Base-by-base conservation (phyloP, 2,329 filamentous ascomycete species). In the Parastagonospora avenae region DNA sequence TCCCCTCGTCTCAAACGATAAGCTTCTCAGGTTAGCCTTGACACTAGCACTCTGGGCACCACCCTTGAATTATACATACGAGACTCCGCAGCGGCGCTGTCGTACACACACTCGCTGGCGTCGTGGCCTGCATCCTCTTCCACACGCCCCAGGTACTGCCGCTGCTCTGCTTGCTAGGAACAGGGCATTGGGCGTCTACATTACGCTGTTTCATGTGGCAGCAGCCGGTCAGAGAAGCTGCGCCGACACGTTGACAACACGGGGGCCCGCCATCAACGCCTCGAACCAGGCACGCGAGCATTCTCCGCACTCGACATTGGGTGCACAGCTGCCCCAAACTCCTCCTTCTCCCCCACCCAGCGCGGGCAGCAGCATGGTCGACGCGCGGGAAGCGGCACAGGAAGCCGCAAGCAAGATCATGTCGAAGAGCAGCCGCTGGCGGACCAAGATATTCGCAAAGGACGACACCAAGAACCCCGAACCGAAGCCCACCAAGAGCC, bases 371-470 rank as follows among this genome's bases (percentile, higher is more conserved):
- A 59, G 48, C 47, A 74, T 72, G 69, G 66, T 65, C 55, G 70
- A 73, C 52, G 62, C 63, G 43, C 61, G 62, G 43, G 62, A 65
- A 30, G 48, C 54, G 37, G 58, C 57, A 40, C 61, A 63, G 45
- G 62, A 65, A 31, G 48, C 53, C 40, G 58, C 57, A 40, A 65
- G 55, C 52, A 74, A 71, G 70, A 73, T 76, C 56, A 70, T 71
- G 61, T 67, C 66, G 62, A 74, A 74, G 63, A 59, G 67, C 47
- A 66, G 60, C 58, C 74, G 75, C 63, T 83, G 80, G 80, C 76
- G 75, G 56, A 77, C 76, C 49, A 83, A 82, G 66, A 68, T 82
- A 44, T 80, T 81, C 59, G 62, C 64, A 44, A 72, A 73, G 47
- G 69, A 78, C 36, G 72, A 79, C 33, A 46, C 56, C 55, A 68